Evolutionary conservation across 1,139 yeast genomes (phyloP).

Genomic region (Geotrichum reessii): DNA sequence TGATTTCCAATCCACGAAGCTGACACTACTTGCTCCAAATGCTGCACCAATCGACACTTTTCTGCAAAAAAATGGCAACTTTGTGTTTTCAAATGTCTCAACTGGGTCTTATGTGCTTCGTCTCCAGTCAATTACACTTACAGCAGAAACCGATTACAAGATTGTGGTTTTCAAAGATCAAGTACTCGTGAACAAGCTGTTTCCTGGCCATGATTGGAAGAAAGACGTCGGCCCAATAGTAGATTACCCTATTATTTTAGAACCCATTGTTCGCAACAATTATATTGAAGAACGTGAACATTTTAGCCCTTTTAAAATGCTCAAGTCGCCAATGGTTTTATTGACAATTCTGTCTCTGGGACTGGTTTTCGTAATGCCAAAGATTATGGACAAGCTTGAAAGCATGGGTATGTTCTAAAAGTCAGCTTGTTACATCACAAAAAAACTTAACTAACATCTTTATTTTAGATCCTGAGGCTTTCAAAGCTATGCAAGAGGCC

Average conservation of each 20-base stretch:
- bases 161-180: constrained; percentile 29
- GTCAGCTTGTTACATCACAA: background rate
- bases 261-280: constrained; percentile 21
- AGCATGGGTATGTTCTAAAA: constrained; percentile 9
- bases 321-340: constrained; percentile 38
- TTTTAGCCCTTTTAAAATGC: constrained; percentile 33
- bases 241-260: constrained; percentile 29
- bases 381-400: constrained; percentile 29
- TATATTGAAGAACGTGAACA: constrained; percentile 30
- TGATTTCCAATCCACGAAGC: constrained; percentile 13
- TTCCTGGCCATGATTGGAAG: constrained; percentile 29
- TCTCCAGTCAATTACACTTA: constrained; percentile 21
- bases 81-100: constrained; percentile 28
- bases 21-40: constrained; percentile 9
- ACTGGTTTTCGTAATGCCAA: constrained; percentile 35
- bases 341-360: constrained; percentile 34
- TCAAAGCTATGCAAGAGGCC: constrained; percentile 30
- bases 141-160: constrained; percentile 22
- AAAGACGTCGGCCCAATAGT: constrained; percentile 31
- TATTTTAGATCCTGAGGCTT: constrained; percentile 34
- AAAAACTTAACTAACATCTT: background rate
- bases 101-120: constrained; percentile 29
- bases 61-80: constrained; percentile 24
- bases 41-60: constrained; percentile 14
- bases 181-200: constrained; percentile 28